Base-by-base conservation (phyloP, 805 yeast genomes). In the Ogataea pignaliae region DNA sequence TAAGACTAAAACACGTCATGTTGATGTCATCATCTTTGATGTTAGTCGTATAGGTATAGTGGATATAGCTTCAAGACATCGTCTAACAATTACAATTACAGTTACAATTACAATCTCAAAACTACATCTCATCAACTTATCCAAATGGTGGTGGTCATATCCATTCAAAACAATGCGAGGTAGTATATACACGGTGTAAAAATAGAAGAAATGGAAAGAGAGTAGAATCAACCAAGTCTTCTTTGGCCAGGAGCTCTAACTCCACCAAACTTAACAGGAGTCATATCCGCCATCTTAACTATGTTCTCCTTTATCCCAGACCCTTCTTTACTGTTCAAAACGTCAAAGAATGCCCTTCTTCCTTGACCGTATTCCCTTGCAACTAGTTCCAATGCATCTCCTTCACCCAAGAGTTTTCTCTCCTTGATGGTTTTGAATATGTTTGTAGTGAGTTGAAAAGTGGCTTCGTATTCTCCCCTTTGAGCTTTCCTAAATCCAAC, bases 401-500 rank as follows among this genome's bases (percentile, higher is more conserved):
- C 50, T n/a, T 51, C 48, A n/a, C 44, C 41, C 16, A 63, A 45
- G 18, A 54, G 31, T 17, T 48, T 45, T 71, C 75, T 60, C 81
- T 85, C 65, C 79, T 80, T 60, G 21, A 91, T 85, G 51, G 73
- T 63, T 49, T 81, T 75, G 65, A 91, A 88, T 67, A 87, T 72
- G 50, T 77, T 78, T 3, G 89, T 71, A 13, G 89, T 71, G 10
- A 91, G 83, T 63, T 89, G 97, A 71, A 84, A 90, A 12, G 85
- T 85, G 1, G 96, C 97, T 66, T 91, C 99, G 59, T 87, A 88
- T 64, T 88, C 96, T 39, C 95, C 88, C 66, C 97, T 81, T 44
- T 88, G 88, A 14, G 93, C 79, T 58, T 89, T 88, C 58, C 88
- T 78, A 72, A 89, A 91, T 3, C 98, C 99, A 41, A 88, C 71